Percentiles rank a stretch among this genome's conserved stretches.
Evolutionary conservation across 768 basidiomycete species (phyloP).

Genomic region (Tricholoma matsutake): DNA sequence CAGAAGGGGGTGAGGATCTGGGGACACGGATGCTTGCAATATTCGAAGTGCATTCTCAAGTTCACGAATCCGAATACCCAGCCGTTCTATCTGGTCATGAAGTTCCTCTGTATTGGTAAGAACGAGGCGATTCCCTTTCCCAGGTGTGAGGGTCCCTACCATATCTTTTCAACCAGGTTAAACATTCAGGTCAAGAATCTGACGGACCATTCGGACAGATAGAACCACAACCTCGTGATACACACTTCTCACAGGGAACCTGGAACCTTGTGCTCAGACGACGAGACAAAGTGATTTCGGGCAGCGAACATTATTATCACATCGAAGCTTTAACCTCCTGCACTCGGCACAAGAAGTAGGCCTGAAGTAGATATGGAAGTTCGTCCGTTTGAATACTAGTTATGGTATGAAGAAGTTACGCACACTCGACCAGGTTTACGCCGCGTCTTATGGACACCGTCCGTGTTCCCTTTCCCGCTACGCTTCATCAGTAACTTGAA

Average conservation of each 20-base stretch:
- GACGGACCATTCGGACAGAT: conserved; percentile 73
- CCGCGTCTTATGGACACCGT: conserved; percentile 22
- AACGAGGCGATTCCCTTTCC: conserved; percentile 60
- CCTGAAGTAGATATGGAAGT: conserved; percentile 19
- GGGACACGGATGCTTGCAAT: conserved; percentile 46
- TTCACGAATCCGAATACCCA: conserved; percentile 53
- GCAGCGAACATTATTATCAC: conserved; percentile 55
- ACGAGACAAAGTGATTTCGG: not conserved
- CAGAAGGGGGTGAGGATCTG: conserved; percentile 50
- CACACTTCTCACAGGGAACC: conserved; percentile 80
- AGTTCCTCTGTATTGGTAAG: conserved; percentile 71
- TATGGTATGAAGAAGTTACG: conserved; percentile 14
- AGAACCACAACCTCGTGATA: conserved; percentile 67
- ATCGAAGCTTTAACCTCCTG: conserved; percentile 59
- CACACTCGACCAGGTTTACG: conserved; percentile 48
- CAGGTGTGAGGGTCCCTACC: conserved; percentile 53
- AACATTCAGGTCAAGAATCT: conserved; percentile 3
- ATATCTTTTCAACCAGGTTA: not conserved
- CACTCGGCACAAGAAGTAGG: conserved; percentile 54
- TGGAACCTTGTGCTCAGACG: conserved; percentile 21
- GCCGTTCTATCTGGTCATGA: conserved; percentile 58
- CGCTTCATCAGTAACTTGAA: not conserved
- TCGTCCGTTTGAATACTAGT: not conserved
- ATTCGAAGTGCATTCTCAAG: conserved; percentile 57
- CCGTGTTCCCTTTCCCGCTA: conserved; percentile 9